These are phyloP conservation scores for Pseudohalonectria lignicola DNA, from an alignment of 2,329 filamentous ascomycete species.

Conservation along the genomic window DNA sequence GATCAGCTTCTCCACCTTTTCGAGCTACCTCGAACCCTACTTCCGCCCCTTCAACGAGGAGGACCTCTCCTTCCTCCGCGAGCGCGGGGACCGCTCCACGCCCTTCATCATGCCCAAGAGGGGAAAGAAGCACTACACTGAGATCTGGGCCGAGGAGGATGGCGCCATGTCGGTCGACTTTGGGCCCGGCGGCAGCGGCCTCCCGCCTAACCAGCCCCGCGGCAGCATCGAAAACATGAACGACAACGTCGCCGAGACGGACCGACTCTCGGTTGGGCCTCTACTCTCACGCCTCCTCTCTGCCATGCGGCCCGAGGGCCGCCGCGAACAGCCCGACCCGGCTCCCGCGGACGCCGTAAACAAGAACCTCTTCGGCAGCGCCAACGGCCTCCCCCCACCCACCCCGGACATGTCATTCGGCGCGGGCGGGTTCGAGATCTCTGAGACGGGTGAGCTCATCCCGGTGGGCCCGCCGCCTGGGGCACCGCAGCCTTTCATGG, in stretches of 20 bases:
- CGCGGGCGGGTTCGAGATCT: constrained; percentile 29
- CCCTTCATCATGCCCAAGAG: constrained; percentile 82
- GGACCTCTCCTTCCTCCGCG: constrained; percentile 83
- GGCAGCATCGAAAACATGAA: constrained; percentile 80
- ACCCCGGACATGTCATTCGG: constrained; percentile 39
- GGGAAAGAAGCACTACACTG: constrained; percentile 75
- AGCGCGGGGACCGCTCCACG: constrained; percentile 72
- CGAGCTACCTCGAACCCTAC: constrained; percentile 84
- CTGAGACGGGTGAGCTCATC: constrained; percentile 1
- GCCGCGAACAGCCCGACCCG: constrained; percentile 22
- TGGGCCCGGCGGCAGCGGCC: constrained; percentile 33
- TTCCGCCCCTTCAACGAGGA: constrained; percentile 86
- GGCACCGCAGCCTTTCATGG: neutral
- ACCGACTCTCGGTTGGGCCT: constrained; percentile 80
- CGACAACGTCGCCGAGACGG: constrained; percentile 78
- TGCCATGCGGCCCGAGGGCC: constrained; percentile 67
- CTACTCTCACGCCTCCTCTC: constrained; percentile 73
- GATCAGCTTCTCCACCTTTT: constrained; percentile 87
- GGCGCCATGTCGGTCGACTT: constrained; percentile 65
- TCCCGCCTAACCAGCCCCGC: constrained; percentile 70
- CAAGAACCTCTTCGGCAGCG: constrained; percentile 43
- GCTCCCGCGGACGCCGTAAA: constrained; percentile 29
- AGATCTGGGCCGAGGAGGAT: constrained; percentile 92
- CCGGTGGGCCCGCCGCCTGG: constrained; percentile 2
- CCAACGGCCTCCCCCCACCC: constrained; percentile 26